These are phyloP conservation scores for Orbilia javanica DNA, from an alignment of 2,329 filamentous ascomycete species.

Conservation along the genomic window DNA sequence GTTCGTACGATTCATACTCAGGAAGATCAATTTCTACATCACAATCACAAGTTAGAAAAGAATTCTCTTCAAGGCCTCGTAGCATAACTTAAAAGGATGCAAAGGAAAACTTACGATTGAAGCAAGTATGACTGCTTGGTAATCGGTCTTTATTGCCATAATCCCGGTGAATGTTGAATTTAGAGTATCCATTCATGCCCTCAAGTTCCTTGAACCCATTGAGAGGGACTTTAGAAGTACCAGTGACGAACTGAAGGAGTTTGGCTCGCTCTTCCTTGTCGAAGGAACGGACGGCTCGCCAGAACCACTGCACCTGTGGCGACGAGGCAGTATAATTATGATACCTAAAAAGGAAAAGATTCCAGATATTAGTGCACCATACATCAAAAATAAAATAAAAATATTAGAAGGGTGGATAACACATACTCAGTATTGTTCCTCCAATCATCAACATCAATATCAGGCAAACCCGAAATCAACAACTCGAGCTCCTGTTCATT, in stretches of 20 bases:
- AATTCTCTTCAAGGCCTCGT: constrained; percentile 24
- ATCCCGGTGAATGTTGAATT: constrained; percentile 98
- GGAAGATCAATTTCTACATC: constrained; percentile 85
- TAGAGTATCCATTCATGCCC: constrained; percentile 97
- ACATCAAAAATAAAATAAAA: neutral
- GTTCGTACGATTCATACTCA: constrained; percentile 97
- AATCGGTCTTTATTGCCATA: constrained; percentile 96
- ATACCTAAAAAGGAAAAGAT: constrained; percentile 68
- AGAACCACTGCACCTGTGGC: constrained; percentile 99
- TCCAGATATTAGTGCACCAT: constrained; percentile 4
- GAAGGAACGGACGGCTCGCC: constrained; percentile 95
- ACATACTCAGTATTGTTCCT: constrained; percentile 88
- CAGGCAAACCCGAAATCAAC: constrained; percentile 93
- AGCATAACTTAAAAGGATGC: no score
- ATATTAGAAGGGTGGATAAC: neutral
- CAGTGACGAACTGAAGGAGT: constrained; percentile 95
- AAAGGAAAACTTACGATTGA: constrained; percentile 83
- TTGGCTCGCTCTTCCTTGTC: constrained; percentile 99
- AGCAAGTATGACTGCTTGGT: constrained; percentile 97
- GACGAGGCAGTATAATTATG: constrained; percentile 96
- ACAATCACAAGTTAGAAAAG: constrained; percentile 64
- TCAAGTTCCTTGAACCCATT: constrained; percentile 99
- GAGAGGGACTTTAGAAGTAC: constrained; percentile 96
- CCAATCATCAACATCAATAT: constrained; percentile 99
- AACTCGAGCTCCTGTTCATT: constrained; percentile 98